Evolutionary conservation across 306 rosid species (phyloP).

Genomic region (Lagenaria siceraria): DNA sequence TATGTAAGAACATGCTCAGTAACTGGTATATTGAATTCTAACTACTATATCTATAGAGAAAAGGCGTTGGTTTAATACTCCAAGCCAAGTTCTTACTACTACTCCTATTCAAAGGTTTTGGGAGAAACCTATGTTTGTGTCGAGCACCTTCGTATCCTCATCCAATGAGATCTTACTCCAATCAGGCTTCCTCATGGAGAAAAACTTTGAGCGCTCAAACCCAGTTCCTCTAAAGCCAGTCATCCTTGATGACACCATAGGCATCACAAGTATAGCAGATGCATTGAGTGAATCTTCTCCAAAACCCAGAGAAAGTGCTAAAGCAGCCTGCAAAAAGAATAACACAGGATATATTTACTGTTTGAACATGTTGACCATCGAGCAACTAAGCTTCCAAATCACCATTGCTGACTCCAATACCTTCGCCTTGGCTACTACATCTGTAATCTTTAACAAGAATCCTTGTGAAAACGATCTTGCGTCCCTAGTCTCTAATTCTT

Average conservation of each 20-base stretch:
- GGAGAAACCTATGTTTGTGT: background rate
- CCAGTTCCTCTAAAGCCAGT: slow-evolving; percentile 85
- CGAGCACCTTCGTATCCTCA: slow-evolving; percentile 30
- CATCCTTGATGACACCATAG: slow-evolving; percentile 91
- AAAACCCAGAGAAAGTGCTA: slow-evolving; percentile 59
- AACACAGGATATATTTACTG: background rate
- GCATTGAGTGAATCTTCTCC: slow-evolving; percentile 91
- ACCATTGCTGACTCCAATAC: slow-evolving; percentile 21
- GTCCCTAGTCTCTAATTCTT: slow-evolving; percentile 47
- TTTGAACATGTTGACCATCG: background rate
- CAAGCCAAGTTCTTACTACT: slow-evolving; percentile 8
- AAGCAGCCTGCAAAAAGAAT: slow-evolving; percentile 44
- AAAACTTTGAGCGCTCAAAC: slow-evolving; percentile 47
- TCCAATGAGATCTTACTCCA: slow-evolving; percentile 50
- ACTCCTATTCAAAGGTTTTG: background rate
- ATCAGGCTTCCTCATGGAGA: slow-evolving; percentile 51
- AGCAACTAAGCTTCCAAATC: background rate
- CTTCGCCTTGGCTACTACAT: slow-evolving; percentile 67
- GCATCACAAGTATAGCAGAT: slow-evolving; percentile 91
- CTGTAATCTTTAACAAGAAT: slow-evolving; percentile 36
- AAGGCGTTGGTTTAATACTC: background rate
- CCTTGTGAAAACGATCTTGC: slow-evolving; percentile 40
- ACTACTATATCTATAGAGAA: background rate
- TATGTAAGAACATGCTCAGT: slow-evolving; percentile 1
- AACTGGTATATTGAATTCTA: background rate